Evolutionary conservation across 257 asterid genomes (phyloP).

Genomic region (Lithospermum erythrorhizon): DNA sequence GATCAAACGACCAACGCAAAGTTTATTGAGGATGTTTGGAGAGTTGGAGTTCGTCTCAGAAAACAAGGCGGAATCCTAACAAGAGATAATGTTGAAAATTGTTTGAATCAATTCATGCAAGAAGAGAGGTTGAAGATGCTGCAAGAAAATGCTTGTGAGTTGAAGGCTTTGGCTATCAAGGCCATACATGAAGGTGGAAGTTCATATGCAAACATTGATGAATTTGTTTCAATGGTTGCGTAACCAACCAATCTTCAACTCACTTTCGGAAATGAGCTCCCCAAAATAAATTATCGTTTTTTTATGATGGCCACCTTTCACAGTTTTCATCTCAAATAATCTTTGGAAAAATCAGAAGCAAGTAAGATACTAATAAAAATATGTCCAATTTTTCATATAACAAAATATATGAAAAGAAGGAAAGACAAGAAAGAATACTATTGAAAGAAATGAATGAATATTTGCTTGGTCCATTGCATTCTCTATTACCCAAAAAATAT

Average conservation of each 20-base stretch:
- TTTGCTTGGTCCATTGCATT: no score
- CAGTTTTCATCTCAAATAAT: no score
- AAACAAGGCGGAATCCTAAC: constrained; percentile 16
- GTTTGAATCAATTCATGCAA: constrained; percentile 12
- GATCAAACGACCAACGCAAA: constrained; percentile 22
- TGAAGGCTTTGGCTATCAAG: constrained; percentile 11
- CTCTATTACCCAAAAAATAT: no score
- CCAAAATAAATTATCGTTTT: no score
- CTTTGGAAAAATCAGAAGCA: no score
- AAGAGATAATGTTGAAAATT: constrained; percentile 16
- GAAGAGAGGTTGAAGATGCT: constrained; percentile 8
- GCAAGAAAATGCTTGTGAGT: constrained; percentile 16
- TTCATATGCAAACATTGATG: constrained; percentile 8
- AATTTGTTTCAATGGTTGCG: constrained; percentile 5
- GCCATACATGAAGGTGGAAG: constrained; percentile 19
- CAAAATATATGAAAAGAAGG: no score
- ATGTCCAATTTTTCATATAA: no score
- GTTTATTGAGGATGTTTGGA: constrained; percentile 19
- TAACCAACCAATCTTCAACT: background rate
- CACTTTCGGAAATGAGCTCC: background rate
- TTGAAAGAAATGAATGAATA: no score
- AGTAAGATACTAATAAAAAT: no score
- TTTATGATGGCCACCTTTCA: no score
- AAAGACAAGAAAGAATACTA: no score
- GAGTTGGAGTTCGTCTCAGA: constrained; percentile 14